Conservation (phyloP, 164 flowering plant species). For the Vitis vinifera region ASM3070453v1 NC_081822.1:442001-442500, state of each 20-base stretch:
- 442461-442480: conserved; percentile 47
- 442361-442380: conserved; percentile 13
- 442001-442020: not conserved
- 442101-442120: not conserved
- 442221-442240: conserved; percentile 22
- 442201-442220: conserved; percentile 27
- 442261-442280: conserved; percentile 26
- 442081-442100: not conserved
- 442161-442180: not conserved
- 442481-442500: conserved; percentile 40
- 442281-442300: conserved; percentile 15
- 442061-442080: not conserved
- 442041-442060: not conserved
- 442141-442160: conserved; percentile 4
- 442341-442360: conserved; percentile 3
- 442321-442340: conserved; percentile 7
- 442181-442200: not conserved
- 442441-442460: conserved; percentile 53
- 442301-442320: conserved; percentile 14
- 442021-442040: not conserved
- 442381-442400: conserved; percentile 39
- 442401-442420: conserved; percentile 57
- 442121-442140: conserved; percentile 1
- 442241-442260: conserved; percentile 28
- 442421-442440: conserved; percentile 43